Percentiles rank a stretch among this genome's conserved stretches.
Conservation (phyloP, 2,329 filamentous ascomycete species). For the Talaromyces sp. region DNA sequence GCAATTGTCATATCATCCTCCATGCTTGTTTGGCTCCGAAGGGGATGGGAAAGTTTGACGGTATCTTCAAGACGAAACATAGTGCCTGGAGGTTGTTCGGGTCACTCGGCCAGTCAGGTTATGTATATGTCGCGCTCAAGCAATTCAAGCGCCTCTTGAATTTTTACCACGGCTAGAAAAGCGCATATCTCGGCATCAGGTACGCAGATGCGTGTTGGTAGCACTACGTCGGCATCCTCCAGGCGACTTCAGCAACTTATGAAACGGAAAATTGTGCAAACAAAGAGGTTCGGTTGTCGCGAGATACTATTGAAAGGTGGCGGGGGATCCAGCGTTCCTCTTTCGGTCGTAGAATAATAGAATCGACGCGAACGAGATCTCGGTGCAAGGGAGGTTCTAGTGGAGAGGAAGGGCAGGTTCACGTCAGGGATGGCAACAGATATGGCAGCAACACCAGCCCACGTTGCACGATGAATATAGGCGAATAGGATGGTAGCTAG, state of each 20-base stretch:
- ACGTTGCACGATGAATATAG: slow-evolving; percentile 6
- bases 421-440: slow-evolving; percentile 14
- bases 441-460: neutral
- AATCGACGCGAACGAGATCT: slow-evolving; percentile 5
- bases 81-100: slow-evolving; percentile 29
- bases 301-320: neutral
- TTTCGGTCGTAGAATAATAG: slow-evolving; percentile 1
- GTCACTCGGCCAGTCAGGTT: neutral
- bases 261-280: neutral
- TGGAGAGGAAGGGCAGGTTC: slow-evolving; percentile 10
- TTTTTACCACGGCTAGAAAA: neutral
- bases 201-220: slow-evolving; percentile 6
- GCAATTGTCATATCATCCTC: slow-evolving; percentile 31
- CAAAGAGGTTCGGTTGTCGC: neutral
- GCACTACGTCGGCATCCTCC: slow-evolving; percentile 2
- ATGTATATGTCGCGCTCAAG: neutral
- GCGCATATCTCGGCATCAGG: neutral
- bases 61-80: slow-evolving; percentile 40
- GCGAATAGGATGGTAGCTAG: neutral
- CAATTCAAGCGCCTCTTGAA: neutral
- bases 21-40: slow-evolving; percentile 27
- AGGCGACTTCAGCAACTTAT: neutral
- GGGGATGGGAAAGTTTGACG: slow-evolving; percentile 31
- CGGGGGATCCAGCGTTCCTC: slow-evolving; percentile 9
- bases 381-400: slow-evolving; percentile 13